Evolutionary conservation across 805 yeast genomes (phyloP), one percentile per base, ranked within the genome.

Genomic region (Sugiyamaella lignohabitans): DNA sequence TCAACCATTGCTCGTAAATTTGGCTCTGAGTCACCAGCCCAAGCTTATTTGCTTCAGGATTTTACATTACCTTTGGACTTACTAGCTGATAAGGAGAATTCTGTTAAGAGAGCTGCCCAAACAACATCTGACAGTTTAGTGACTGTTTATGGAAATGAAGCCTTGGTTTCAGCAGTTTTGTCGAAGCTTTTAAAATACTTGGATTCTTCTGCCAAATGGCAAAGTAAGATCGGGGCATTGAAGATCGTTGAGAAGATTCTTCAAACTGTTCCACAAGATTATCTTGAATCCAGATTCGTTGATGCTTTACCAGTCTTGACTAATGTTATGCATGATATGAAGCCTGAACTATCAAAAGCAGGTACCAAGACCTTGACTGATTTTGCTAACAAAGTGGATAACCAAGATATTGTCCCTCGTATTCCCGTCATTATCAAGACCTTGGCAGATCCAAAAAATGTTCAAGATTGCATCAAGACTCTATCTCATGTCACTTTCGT

Each of bases 401-500:
- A 93, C 69, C 80, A 88, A 67, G 98, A 91, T 71, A 77, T 91
- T 59, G 78, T 81, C 44, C 88, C 93, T 56, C 84, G 96, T 64
- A 82, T 79, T 61, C 89, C 87, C 54, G 65, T 82, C 45, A 87
- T 91, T 63, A 84, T 87, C 35, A 85, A 84, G 54, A 91, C 98
- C 43, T 75, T 93, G 66, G 88, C 94, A 40, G 85, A 91, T 62
- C 98, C 98, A 47, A 74, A 74, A 54, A 84, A 85, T 62, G 95
- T 91, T 42, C 86, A 96, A 48, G 82, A 78, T 50, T 88, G 96
- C 67, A 86, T 91, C 65, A 86, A 84, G 67, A 79, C 91, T 38
- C 75, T 91, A 53, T 84, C 96, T 2, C 84, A 94, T 36, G 97
- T 91, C 46, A 93, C 98, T 0, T 91, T 91, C 65, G 98, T 91